A percentile compares a stretch with the other conserved stretches of the same genome.
Evolutionary conservation across 108 stramenopile species (phyloP).

Genomic region (Poteriospumella lacustris): DNA sequence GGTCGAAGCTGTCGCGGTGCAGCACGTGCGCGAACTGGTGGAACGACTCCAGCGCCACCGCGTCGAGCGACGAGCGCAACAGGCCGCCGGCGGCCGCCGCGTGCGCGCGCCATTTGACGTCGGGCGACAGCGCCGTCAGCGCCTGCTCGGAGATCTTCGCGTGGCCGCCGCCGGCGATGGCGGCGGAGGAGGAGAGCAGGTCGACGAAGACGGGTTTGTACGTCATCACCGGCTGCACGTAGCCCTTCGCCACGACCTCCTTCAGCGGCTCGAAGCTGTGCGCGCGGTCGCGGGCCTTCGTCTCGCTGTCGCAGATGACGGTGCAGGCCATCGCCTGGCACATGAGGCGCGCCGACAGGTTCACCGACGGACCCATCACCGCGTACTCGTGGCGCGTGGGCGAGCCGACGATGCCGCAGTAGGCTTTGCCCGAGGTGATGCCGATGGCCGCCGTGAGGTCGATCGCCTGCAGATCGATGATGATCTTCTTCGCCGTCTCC

Average conservation of each 20-base stretch:
- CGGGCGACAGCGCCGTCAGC: too few relatives aligned
- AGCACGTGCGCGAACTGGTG: too few relatives aligned
- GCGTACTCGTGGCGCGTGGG: conserved; percentile 39
- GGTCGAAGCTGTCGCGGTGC: too few relatives aligned
- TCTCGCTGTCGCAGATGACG: conserved; percentile 43
- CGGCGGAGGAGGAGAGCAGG: too few relatives aligned
- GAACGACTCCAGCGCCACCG: too few relatives aligned
- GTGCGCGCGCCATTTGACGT: too few relatives aligned
- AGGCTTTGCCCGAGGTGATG: conserved; percentile 43
- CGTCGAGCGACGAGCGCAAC: too few relatives aligned
- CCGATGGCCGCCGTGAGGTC: conserved; percentile 33
- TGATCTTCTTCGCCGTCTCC: conserved; percentile 37
- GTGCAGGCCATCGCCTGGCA: conserved; percentile 37
- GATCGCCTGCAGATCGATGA: conserved; percentile 24
- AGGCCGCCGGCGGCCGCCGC: too few relatives aligned
- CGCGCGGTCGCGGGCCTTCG: conserved; percentile 3
- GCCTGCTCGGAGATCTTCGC: too few relatives aligned
- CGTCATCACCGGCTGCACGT: conserved; percentile 40
- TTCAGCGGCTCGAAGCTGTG: conserved; percentile 45
- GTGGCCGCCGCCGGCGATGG: too few relatives aligned
- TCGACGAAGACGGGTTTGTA: conserved; percentile 24
- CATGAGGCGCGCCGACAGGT: conserved; percentile 48
- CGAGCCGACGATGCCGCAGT: conserved; percentile 40
- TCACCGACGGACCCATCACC: conserved; percentile 42
- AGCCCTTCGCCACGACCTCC: conserved; percentile 56